Evolutionary conservation across 176 grass and related monocot species (phyloP), one percentile per base, ranked within the genome.

Genomic region (Phragmites australis): DNA sequence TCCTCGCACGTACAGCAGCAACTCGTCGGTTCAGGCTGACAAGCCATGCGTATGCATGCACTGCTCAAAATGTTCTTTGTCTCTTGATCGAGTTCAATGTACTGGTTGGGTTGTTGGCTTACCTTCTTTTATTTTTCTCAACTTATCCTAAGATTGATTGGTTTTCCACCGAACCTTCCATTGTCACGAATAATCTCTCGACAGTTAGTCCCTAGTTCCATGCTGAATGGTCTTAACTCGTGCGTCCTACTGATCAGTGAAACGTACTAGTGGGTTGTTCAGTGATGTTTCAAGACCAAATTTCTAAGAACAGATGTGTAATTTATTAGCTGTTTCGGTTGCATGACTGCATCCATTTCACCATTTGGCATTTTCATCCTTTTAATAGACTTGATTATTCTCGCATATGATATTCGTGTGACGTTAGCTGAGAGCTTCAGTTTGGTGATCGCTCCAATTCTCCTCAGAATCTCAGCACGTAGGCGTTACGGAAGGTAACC

Each of bases 401-500:
- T 10, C 23, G 23, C 2, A 0, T 6, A 34, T 43, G 32, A 0
- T 34, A 17, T 27, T 47, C 47, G 17, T 52, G 34, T 29, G 25
- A 48, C 32, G 57, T 46, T 19, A 58, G 47, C 27, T 27, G 42
- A 25, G 67, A 51, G 39, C 39, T 55, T 55, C 46, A 18, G 49
- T 40, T 7, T 47, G 19, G 27, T 32, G 59, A 4, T 13, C 43
- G 1, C 16, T 29, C 11, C 43, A 30, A 1, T 60, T 74, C 12
- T 75, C n/a, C 19, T 69, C 2, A 21, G 21, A 84, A 84, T 79
- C 61, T 75, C 27, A 68, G 32, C 76, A 8, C 55, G 44, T 8
- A 67, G 47, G 62, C 70, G 47, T 89, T 89, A 65, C 18, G 69
- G 78, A 50, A 80, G 70, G 79, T 88, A 75, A 83, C 69, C 82